Base-by-base conservation (phyloP, 345 rosid species). In the Cardamine occulta region DNA sequence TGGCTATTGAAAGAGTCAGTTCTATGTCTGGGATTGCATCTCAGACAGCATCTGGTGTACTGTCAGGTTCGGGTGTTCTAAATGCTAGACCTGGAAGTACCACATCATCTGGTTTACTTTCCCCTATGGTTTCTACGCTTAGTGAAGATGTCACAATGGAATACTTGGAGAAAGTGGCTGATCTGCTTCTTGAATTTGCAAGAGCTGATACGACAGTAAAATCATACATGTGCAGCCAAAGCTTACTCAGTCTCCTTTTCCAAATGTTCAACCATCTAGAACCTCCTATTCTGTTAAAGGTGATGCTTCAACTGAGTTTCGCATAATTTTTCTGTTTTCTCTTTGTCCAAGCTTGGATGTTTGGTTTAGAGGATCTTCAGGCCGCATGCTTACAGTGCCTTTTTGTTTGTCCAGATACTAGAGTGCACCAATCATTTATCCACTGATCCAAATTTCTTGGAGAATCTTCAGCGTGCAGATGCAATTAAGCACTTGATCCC, bases 381-480 rank as follows among this genome's bases (percentile, higher is more conserved):
- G 58, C 40, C 14, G 21, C 56, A 37, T 71, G 35, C 57, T 64
- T 54, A 70, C 24, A 24, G 51, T 64, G 65, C 13, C 76, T 80
- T 76, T 49, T 54, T 66, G 39, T 40, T 53, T 55, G 28, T 70
- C 28, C 85, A 94, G 99, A 85, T 89, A 77, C 84, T 95, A 61
- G 82, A 88, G 82, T 95, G 99, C 71, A 84, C 89, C 58, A 92
- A 95, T 75, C 78, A 88, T 80, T 85, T 95, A 75, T 95, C 99
- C 59, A 86, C 87, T 21, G 99, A 95, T 68, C 99, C 99, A 17
- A 95, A 92, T 83, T 95, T 97, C 88, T 84, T 95, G 80, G 99
- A 95, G 86, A 88, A 82, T 82, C 97, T 95, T 82, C 99, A 95
- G 85, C 96, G 93, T 19, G 99, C 99, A 29, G 96, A 95, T 80